Base-by-base conservation (phyloP, 2,329 filamentous ascomycete species). In the Fusarium camptoceras region DNA sequence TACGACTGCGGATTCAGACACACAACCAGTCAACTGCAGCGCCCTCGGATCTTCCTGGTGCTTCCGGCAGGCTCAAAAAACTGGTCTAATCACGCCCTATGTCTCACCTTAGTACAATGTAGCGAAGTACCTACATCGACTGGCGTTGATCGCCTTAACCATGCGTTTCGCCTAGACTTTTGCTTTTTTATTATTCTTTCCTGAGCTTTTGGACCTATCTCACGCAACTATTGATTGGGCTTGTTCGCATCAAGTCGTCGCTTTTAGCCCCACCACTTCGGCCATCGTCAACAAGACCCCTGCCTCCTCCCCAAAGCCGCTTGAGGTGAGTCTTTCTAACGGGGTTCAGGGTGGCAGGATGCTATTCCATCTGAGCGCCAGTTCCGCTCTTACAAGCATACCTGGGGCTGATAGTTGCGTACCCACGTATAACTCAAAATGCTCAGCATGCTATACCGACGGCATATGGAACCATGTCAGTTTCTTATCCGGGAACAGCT, bases 101-200 rank as follows among this genome's bases (percentile, higher is more conserved):
- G 73, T 76, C 73, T 75, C 73, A 76, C 66, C 47, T 63, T 69
- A 58, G 68, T 60, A 47, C 51, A 53, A 57, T 60, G 37, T 56
- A 56, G 49, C 20, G 11, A 42, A 41, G 49, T 53, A 42, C 24
- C n/a, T 53, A 15, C 24, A 20, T 53, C 22, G 34, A 25, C 59
- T 64, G 62, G 49, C 41, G 54, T 16, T 28, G 51, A 60, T 73
- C 56, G 59, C 65, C 63, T 66, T 67, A 73, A 59, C 64, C 66
- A 71, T 73, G 66, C 59, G 55, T 71, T 57, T 60, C 46, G 50
- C 55, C 41, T 50, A 59, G 59, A 47, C 53, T 30, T 53, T 67
- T 61, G 59, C 60, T 64, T 58, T 66, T 68, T 64, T 58, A 64
- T 68, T 72, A 44, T 39, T 61, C 55, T 63, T 64, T 60, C 55